These are phyloP conservation scores for Zymoseptoria crescenta DNA, from an alignment of 2,329 filamentous ascomycete genomes.

Conservation along the genomic window DNA sequence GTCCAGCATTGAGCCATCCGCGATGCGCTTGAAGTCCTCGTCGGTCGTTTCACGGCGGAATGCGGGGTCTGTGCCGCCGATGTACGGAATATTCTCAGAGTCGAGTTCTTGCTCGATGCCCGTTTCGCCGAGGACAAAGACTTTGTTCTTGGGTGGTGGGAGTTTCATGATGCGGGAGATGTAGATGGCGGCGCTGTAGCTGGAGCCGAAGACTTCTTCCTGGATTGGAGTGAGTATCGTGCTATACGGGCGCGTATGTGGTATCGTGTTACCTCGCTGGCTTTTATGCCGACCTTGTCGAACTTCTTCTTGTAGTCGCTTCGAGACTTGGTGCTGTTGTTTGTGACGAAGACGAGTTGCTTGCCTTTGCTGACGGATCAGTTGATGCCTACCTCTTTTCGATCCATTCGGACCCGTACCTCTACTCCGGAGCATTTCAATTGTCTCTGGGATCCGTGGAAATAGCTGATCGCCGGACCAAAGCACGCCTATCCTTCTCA, in stretches of 20 bases:
- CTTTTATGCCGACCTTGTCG: slow-evolving; percentile 68
- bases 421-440: slow-evolving; percentile 73
- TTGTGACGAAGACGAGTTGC: slow-evolving; percentile 90
- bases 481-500: slow-evolving; percentile 65
- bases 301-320: slow-evolving; percentile 91
- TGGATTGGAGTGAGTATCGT: slow-evolving; percentile 21
- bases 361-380: slow-evolving; percentile 55
- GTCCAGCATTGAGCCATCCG: slow-evolving; percentile 66
- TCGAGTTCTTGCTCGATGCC: slow-evolving; percentile 85
- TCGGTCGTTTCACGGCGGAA: slow-evolving; percentile 70
- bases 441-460: slow-evolving; percentile 73
- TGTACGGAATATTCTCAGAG: slow-evolving; percentile 67
- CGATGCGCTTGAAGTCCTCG: slow-evolving; percentile 72
- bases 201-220: slow-evolving; percentile 93
- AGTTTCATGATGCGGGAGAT: slow-evolving; percentile 86
- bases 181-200: slow-evolving; percentile 92
- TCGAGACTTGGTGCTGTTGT: slow-evolving; percentile 96
- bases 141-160: slow-evolving; percentile 73
- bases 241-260: background rate
- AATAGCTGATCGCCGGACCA: slow-evolving; percentile 95
- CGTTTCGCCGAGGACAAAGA: slow-evolving; percentile 84
- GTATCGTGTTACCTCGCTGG: slow-evolving; percentile 47
- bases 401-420: slow-evolving; percentile 45
- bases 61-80: slow-evolving; percentile 77
- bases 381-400: background rate